A percentile compares a stretch with the other conserved stretches of the same genome.
Conservation (phyloP, 768 basidiomycete genomes). For the Mycena amicta region DNA sequence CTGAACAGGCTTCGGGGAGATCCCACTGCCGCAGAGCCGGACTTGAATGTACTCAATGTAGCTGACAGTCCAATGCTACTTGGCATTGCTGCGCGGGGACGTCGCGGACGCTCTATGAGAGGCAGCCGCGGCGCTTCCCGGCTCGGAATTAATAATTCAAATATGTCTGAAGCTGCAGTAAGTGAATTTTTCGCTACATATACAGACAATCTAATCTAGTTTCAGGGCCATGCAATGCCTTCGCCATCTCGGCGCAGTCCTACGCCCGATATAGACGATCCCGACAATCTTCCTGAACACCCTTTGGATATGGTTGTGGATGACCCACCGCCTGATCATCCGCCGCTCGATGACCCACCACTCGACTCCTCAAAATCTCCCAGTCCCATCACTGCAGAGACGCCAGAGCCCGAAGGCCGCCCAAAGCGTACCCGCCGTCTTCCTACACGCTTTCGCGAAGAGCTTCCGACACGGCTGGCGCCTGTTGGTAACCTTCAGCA, state of each 20-base stretch:
- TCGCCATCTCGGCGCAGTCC: neutral
- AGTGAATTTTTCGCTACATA: too few relatives aligned
- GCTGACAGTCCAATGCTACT: too few relatives aligned
- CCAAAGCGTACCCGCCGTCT: neutral
- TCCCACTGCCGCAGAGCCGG: neutral
- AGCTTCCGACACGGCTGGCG: neutral
- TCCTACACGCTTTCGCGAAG: neutral
- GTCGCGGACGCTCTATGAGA: neutral
- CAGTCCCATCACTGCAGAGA: neutral
- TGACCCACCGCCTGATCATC: neutral
- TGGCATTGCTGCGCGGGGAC: neutral
- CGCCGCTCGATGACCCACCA: too few relatives aligned
- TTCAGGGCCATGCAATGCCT: neutral
- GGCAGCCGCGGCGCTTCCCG: too few relatives aligned
- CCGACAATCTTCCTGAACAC: neutral
- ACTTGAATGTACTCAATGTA: too few relatives aligned
- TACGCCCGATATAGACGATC: neutral
- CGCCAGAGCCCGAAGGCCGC: too few relatives aligned
- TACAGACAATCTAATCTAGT: too few relatives aligned
- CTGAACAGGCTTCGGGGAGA: neutral
- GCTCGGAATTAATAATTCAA: too few relatives aligned
- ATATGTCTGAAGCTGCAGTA: too few relatives aligned
- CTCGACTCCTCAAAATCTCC: neutral
- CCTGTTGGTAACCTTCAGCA: neutral
- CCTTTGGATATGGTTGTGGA: neutral